These are phyloP conservation scores for Hirsutella minnesotensis DNA, from an alignment of 2,329 filamentous ascomycete genomes.

Conservation along the genomic window DNA sequence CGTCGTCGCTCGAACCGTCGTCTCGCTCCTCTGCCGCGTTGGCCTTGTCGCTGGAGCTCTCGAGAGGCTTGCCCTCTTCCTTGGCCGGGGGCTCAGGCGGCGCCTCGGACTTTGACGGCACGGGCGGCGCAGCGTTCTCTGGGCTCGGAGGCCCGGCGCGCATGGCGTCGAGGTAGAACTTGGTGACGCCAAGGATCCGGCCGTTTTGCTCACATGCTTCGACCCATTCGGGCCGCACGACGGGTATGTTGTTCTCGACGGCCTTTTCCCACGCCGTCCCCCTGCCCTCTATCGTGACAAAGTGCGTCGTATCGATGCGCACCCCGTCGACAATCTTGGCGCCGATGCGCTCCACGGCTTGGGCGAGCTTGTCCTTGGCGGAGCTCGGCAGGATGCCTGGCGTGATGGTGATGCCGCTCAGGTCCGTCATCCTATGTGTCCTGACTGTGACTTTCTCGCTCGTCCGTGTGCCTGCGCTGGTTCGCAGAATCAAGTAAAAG, in stretches of 20 bases:
- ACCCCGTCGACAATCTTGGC: slow-evolving; percentile 84
- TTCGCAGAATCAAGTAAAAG: slow-evolving; percentile 86
- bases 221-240: slow-evolving; percentile 94
- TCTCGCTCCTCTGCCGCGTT: background rate
- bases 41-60: background rate
- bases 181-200: slow-evolving; percentile 83
- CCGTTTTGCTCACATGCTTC: slow-evolving; percentile 92
- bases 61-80: slow-evolving; percentile 7
- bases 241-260: slow-evolving; percentile 93
- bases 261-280: slow-evolving; percentile 92
- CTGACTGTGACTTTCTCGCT: slow-evolving; percentile 76
- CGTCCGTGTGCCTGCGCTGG: slow-evolving; percentile 74
- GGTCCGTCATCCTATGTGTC: slow-evolving; percentile 97
- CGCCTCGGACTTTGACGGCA: slow-evolving; percentile 14
- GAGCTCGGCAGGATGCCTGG: slow-evolving; percentile 71
- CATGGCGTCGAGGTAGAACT: slow-evolving; percentile 85
- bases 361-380: slow-evolving; percentile 59
- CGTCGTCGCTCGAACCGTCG: slow-evolving; percentile 5
- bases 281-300: slow-evolving; percentile 88
- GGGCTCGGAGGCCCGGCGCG: slow-evolving; percentile 30
- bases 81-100: slow-evolving; percentile 10
- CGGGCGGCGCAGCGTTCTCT: slow-evolving; percentile 18
- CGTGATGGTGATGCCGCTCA: slow-evolving; percentile 90
- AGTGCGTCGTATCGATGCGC: slow-evolving; percentile 95
- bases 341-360: slow-evolving; percentile 76